Conservation (phyloP, 306 rosid genomes). For the Vigna hirtella region DNA sequence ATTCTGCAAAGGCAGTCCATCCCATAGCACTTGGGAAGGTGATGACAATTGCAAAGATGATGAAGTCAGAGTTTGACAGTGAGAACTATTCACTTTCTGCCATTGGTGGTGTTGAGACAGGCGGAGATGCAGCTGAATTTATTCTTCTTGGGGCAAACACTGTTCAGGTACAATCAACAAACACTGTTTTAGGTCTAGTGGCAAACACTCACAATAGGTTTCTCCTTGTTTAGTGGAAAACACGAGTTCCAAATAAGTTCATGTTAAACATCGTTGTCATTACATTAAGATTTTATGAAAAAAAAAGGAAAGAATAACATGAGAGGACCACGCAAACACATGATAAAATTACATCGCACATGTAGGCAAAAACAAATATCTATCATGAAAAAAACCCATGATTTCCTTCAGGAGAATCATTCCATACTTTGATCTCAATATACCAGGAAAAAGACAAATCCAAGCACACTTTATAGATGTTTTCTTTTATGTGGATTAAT, state of each 20-base stretch:
- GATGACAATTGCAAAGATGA: constrained; percentile 91
- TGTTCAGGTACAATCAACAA: constrained; percentile 73
- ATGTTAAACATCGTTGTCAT: too few species aligned
- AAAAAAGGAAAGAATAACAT: too few species aligned
- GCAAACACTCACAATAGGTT: not conserved
- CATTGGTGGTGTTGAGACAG: constrained; percentile 95
- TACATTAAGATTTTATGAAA: too few species aligned
- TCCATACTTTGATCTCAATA: too few species aligned
- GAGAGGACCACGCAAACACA: too few species aligned
- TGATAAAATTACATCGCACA: too few species aligned
- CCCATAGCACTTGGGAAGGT: constrained; percentile 98
- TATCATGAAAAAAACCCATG: too few species aligned
- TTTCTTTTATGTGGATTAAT: not conserved
- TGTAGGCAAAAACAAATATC: too few species aligned
- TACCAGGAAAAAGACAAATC: not conserved
- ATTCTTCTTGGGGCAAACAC: constrained; percentile 94
- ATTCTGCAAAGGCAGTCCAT: constrained; percentile 95
- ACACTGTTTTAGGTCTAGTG: constrained; percentile 29
- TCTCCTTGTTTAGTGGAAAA: constrained; percentile 17
- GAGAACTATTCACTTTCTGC: constrained; percentile 77
- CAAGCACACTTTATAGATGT: not conserved
- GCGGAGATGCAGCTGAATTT: constrained; percentile 93
- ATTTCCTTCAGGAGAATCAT: too few species aligned
- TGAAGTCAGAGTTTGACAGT: constrained; percentile 77
- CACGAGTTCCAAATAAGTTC: too few species aligned